Base-by-base conservation (phyloP, 768 basidiomycete genomes). In the Termitomyces sp. region DNA sequence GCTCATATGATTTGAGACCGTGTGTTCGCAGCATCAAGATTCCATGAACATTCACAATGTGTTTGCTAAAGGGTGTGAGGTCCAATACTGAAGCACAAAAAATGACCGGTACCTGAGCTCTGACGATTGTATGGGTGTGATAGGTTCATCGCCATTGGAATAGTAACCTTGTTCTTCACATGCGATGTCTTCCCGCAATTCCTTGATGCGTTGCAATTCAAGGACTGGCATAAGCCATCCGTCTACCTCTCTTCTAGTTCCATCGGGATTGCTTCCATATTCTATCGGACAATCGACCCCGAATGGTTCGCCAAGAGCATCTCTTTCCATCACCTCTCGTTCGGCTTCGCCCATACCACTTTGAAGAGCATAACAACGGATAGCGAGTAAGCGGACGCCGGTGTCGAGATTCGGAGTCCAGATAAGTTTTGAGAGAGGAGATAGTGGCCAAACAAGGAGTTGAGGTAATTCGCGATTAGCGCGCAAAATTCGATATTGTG, bases 201-300 rank as follows among this genome's bases (percentile, higher is more conserved):
- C 75, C 48, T 74, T 71, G 2, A 92, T 70, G 51, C 94, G 77
- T 58, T 81, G 72, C 15, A 77, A 69, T 66, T 97, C 95, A 29
- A 88, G 57, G 4, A 85, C 69, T 4, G 91, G 88, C 62, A 96
- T 68, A 28, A 95, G 73, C 94, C 93, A 96, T 12, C 88, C 91
- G 70, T 96, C 92, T 28, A 85, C 72, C 45, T 69, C 61, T 24
- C 73, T 69, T 18, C 62, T 67, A 39, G 69, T 73, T 26, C 82
- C 85, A 51, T 83, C 77, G 3, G 77, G 51, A 53, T 80, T 74
- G 31, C 71, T 63, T 0, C 82, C 86, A 64, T 79, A 86, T 8
- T 77, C 73, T n/a, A 92, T 69, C 15, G 72, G 75, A 58, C 86
- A 91, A 51, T 94, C 89, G 1, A 78, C 76, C 10, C 74, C 76